Evolutionary conservation across 2,329 filamentous ascomycete species (phyloP), one percentile per base, ranked within the genome.

Genomic region (Aspergillus ruber): DNA sequence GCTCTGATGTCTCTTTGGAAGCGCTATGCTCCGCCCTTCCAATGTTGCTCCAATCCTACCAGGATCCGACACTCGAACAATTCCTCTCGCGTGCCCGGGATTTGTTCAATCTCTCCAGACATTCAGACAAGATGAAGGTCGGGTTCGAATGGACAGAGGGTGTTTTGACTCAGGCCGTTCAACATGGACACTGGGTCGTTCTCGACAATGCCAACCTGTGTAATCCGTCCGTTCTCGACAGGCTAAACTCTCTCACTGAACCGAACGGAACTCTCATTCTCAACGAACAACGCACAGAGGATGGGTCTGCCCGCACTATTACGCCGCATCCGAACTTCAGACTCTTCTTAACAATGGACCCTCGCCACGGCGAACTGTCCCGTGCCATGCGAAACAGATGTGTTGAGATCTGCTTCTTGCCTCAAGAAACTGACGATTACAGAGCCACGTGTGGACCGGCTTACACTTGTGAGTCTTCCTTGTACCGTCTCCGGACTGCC

Each of bases 181-280:
- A 94, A 61, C 76, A 85, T 56, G 93, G 93, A 12, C 81, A 90
- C 51, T 98, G 93, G 93, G 76, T 98, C 15, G 84, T 98, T 9
- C 81, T 98, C 18, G 93, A 98, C 68, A 96, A 98, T 67, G 93
- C 94, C 50, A 98, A 98, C 61, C 79, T 98, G 48, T 98, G 94
- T 72, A 96, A 86, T 60, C 86, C 91, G 20, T 95, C 91, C 6
- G 93, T 98, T 1, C 78, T 98, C 8, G 93, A 98, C 68, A 81
- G 94, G 52, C 74, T 98, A 44, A 98, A 98, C 66, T 97, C 93
- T 0, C 74, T 98, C 7, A 84, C 97, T 6, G 93, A 98, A 64
- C 90, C 90, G 0, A 85, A 90, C 60, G 93, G 93, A 1, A 84
- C 83, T 52, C 74, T 98, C 18, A 89, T 88, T 58, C 86, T 98